phyloP scores from a whole-genome alignment of 2,329 filamentous ascomycete species.

The Trichocomaceae sp. region DNA sequence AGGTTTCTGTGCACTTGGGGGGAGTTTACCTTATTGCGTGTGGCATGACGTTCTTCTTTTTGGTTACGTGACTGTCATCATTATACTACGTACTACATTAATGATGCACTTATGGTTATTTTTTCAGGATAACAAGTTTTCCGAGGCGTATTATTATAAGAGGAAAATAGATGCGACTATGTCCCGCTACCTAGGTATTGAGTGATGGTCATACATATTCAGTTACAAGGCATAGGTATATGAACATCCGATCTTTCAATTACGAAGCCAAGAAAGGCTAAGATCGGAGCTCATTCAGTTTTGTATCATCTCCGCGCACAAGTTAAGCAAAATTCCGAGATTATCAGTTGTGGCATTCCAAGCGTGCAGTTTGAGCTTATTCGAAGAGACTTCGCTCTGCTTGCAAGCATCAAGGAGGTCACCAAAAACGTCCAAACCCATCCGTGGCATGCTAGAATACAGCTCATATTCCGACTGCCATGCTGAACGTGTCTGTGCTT shows the following conservation, averaged over 20 bases:
- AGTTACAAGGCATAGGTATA: too few relatives aligned
- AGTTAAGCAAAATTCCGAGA: background rate
- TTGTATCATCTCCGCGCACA: conserved; percentile 1
- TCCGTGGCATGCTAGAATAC: conserved; percentile 1
- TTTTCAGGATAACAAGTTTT: background rate
- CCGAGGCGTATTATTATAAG: background rate
- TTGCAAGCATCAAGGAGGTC: conserved; percentile 4
- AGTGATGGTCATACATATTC: too few relatives aligned
- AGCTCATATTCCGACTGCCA: conserved; percentile 6
- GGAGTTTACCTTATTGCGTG: background rate
- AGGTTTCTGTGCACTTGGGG: background rate
- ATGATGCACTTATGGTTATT: background rate
- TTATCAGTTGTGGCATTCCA: conserved; percentile 4
- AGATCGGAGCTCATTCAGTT: background rate
- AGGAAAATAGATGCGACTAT: background rate
- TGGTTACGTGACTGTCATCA: background rate
- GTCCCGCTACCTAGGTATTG: background rate
- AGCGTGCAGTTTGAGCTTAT: background rate
- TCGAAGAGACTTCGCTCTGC: background rate
- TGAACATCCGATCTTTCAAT: too few relatives aligned
- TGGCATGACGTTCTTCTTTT: background rate
- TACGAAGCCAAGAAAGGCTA: too few relatives aligned
- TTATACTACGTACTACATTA: background rate
- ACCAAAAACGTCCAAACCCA: conserved; percentile 3
- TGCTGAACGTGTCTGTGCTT: background rate